Base-by-base conservation (phyloP, 2,329 filamentous ascomycete genomes). In the Hypoxylon sp. region DNA sequence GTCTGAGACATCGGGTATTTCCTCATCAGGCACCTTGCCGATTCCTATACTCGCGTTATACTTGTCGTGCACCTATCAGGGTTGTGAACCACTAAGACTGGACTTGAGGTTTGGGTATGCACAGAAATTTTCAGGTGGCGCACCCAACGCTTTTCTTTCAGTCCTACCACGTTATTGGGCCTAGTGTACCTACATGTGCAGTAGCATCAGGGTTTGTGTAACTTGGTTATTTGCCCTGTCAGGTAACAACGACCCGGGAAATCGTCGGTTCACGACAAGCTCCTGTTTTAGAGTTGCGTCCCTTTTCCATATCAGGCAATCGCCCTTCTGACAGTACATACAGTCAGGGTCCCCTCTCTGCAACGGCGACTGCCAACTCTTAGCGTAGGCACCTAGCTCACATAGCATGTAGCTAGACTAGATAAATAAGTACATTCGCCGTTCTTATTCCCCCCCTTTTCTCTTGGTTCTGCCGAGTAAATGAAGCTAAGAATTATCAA, bases 221-320 rank as follows among this genome's bases (percentile, higher is more conserved):
- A 26, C 32, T 36, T 18, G 44, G 36, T 38, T 40, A 26, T 18
- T 48, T 38, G 28, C 60, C 53, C 16, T 45, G 60, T 53, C 32
- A 53, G 48, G 52, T 32, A 58, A 33, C 22, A 38, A 49, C 55
- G 20, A 50, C 55, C 51, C 33, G 48, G 33, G 28, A 44, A 32
- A 62, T 51, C 28, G 28, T 56, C 59, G 59, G 59, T 11, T 40
- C 45, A 50, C 33, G 36, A n/a, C 50, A 52, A 52, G 50, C 49
- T 36, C 18, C 42, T 38, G 24, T 16, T 59, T 44, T 33, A 44
- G 28, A 46, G 38, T 40, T n/a, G 36, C n/a, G 38, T 18, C 18
- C 20, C 48, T 36, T 53, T 36, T 46, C 57, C 49, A 38, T 20
- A 48, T 52, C 24, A n/a, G 57, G 57, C 32, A 53, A 60, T 38